Conservation (phyloP, 1,284 basidiomycete species). For the Agroathelia rolfsii region DNA sequence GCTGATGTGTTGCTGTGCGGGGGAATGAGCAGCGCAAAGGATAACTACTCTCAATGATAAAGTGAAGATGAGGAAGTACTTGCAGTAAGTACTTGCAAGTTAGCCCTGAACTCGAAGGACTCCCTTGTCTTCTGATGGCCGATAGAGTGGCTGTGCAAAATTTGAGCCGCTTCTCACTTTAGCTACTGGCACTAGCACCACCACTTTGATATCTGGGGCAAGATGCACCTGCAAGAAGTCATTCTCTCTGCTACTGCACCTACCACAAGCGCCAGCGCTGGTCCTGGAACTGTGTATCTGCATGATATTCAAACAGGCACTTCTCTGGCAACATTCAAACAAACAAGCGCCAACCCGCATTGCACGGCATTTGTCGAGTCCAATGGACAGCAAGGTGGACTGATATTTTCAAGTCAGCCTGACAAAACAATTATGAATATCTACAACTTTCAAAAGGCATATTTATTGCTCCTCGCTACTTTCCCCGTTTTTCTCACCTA, state of each 20-base stretch:
- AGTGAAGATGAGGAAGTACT: no score
- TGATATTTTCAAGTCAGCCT: conserved; percentile 66
- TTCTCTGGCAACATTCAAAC: conserved; percentile 67
- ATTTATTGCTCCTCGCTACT: conserved; percentile 10
- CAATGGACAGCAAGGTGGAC: conserved; percentile 57
- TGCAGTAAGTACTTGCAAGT: no score
- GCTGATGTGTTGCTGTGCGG: conserved; percentile 12
- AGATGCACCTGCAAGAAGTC: conserved; percentile 59
- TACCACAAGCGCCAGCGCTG: conserved; percentile 32
- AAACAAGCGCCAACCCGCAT: conserved; percentile 47
- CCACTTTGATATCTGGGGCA: neutral
- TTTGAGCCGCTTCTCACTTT: no score
- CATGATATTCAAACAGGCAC: conserved; percentile 68
- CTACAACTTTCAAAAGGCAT: conserved; percentile 77
- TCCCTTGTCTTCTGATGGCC: no score
- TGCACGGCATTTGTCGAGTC: conserved; percentile 57
- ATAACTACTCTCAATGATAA: no score
- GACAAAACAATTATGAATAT: conserved; percentile 76
- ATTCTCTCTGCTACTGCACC: conserved; percentile 52
- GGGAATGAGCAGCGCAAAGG: no score
- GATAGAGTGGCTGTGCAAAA: no score
- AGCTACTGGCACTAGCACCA: neutral
- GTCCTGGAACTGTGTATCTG: conserved; percentile 49
- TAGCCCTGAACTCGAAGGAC: no score
- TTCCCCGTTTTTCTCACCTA: conserved; percentile 2